Evolutionary conservation across 2,329 filamentous ascomycete genomes (phyloP).

Genomic region (Dothiorella sarmentorum): DNA sequence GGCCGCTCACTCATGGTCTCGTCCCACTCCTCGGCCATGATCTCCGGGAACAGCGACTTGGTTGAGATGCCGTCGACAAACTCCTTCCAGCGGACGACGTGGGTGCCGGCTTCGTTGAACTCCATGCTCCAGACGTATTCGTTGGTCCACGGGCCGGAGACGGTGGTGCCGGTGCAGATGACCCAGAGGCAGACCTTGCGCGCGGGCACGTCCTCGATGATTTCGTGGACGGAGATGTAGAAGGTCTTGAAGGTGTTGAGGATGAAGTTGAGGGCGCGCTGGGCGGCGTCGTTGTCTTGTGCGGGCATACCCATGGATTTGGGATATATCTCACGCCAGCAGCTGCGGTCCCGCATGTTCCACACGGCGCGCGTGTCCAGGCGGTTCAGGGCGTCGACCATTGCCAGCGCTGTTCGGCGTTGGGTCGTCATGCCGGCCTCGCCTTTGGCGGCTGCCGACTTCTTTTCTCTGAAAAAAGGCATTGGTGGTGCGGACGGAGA

Average conservation of each 20-base stretch:
- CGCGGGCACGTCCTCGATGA: slow-evolving; percentile 13
- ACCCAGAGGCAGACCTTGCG: slow-evolving; percentile 15
- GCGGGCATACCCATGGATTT: neutral
- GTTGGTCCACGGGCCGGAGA: slow-evolving; percentile 25
- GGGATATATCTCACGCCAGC: slow-evolving; percentile 17
- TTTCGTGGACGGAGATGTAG: slow-evolving; percentile 6
- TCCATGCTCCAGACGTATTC: slow-evolving; percentile 17
- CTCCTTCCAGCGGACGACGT: slow-evolving; percentile 14
- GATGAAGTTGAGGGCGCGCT: slow-evolving; percentile 14
- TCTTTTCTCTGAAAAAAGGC: neutral
- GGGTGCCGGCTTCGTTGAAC: slow-evolving; percentile 15
- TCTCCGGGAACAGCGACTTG: slow-evolving; percentile 22
- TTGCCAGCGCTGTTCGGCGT: slow-evolving; percentile 24
- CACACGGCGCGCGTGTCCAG: slow-evolving; percentile 14
- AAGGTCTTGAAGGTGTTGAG: slow-evolving; percentile 13
- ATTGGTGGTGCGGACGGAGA: neutral
- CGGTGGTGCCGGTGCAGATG: slow-evolving; percentile 3
- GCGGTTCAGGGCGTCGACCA: slow-evolving; percentile 17
- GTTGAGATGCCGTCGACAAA: slow-evolving; percentile 11
- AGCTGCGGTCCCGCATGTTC: neutral
- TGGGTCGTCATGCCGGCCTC: slow-evolving; percentile 22
- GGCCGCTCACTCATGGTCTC: neutral
- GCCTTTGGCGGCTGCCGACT: neutral
- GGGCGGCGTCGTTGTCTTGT: slow-evolving; percentile 6
- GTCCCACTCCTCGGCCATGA: slow-evolving; percentile 21